Percentiles rank a stretch among this genome's conserved stretches.
Evolutionary conservation across 495 filamentous ascomycete species (phyloP).

Genomic region (Talaromyces adpressus): DNA sequence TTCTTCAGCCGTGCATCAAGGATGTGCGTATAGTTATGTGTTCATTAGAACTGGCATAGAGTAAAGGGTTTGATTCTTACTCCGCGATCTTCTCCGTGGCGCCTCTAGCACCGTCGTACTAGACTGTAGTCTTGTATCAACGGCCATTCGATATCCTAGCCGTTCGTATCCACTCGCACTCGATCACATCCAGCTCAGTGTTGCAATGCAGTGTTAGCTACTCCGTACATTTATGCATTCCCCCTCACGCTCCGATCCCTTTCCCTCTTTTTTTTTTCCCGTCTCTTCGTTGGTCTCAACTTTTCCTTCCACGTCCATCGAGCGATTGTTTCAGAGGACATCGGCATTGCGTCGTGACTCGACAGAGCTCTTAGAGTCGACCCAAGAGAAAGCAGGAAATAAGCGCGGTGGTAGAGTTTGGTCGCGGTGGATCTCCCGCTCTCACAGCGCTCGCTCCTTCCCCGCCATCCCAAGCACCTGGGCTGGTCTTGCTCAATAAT

Average conservation of each 20-base stretch:
- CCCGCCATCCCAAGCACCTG: constrained; percentile 15
- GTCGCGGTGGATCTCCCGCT: constrained; percentile 13
- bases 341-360: not conserved
- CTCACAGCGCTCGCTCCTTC: constrained; percentile 17
- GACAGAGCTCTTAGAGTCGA: not conserved
- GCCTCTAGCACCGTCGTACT: not conserved
- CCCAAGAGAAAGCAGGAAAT: not conserved
- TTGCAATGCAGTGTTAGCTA: not conserved
- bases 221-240: not conserved
- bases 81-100: not conserved
- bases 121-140: not conserved
- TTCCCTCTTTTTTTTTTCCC: not conserved
- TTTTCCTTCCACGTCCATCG: not conserved
- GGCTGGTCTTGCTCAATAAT: constrained; percentile 6
- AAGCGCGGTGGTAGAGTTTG: not conserved
- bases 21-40: no score
- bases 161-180: not conserved
- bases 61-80: not conserved
- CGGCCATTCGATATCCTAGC: not conserved
- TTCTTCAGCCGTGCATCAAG: not conserved
- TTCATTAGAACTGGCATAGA: no score
- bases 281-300: not conserved
- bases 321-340: not conserved
- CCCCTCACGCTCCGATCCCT: not conserved
- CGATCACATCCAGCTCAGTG: not conserved